Evolutionary conservation across 352 stramenopile genomes (phyloP), one percentile per base, ranked within the genome.

Genomic region (Globisporangium sylvaticum): DNA sequence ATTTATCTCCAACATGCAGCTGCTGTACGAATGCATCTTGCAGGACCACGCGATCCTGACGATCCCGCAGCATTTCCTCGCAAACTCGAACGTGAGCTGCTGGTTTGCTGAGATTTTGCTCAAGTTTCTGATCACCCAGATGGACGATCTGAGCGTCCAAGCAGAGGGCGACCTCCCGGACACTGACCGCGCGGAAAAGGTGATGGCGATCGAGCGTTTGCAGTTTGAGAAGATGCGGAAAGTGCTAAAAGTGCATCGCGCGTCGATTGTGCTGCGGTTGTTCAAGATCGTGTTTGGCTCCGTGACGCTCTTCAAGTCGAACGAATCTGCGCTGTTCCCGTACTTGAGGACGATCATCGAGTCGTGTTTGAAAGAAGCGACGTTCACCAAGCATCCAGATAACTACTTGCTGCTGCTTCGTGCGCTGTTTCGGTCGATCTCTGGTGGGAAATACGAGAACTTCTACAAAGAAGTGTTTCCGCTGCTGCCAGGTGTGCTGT

Each of bases 201-300:
- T 96, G 31, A 82, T 92, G 62, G 66, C 69, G n/a, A 89, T 94
- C 55, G 67, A 87, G 29, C 87, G 76, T 31, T 58, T 96, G 12
- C 74, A 79, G 24, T 94, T 96, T 70, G 88, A 96, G 61, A 77
- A 78, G 1, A 93, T 96, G 87, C 87, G 88, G 1, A 48, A 66
- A 22, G 88, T 96, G 29, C 74, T 72, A 15, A 81, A 87, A 66
- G 73, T 85, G 27, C 85, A 96, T 46, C 79, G 88, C 24, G 89
- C 89, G 22, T 94, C 88, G 20, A 95, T 96, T 39, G 84, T 98
- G 15, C 78, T 98, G 66, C 88, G 91, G 4, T 69, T 99, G 31
- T 98, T 98, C 76, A 97, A 97, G 73, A 96, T 99, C 63, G 88
- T 98, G 8, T 97, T 99, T 67, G 96, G 96, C 18, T 98, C 96